Conservation (phyloP, 352 stramenopile species). For the Phytophthora foliorum region DNA sequence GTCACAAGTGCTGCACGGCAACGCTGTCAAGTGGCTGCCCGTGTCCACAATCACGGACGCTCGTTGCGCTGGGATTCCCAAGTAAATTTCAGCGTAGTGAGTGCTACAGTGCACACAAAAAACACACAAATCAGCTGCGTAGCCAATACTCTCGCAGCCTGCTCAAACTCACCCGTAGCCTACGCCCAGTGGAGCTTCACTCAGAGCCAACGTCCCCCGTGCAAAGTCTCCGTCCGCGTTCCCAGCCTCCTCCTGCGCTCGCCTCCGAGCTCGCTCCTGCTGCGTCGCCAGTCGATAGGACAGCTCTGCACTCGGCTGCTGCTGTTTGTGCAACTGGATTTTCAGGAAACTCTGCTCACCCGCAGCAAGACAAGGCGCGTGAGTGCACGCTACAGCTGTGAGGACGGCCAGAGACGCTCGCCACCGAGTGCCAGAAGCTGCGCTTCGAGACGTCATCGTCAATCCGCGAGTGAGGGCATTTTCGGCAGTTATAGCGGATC, state of each 20-base stretch:
- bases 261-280: constrained; percentile 57
- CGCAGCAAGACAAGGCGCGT: not conserved
- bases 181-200: constrained; percentile 72
- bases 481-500: not conserved
- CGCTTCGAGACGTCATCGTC: constrained; percentile 1
- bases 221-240: constrained; percentile 25
- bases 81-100: constrained; percentile 87
- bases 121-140: constrained; percentile 2
- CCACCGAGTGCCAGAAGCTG: constrained; percentile 14
- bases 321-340: constrained; percentile 39
- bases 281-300: constrained; percentile 41
- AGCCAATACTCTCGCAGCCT: not conserved
- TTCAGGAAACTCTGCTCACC: constrained; percentile 30
- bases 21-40: constrained; percentile 81
- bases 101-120: constrained; percentile 55
- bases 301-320: constrained; percentile 18
- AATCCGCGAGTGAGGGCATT: constrained; percentile 10
- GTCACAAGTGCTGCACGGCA: constrained; percentile 76
- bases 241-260: constrained; percentile 32
- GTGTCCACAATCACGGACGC: constrained; percentile 91
- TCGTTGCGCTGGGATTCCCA: constrained; percentile 80
- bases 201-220: constrained; percentile 51
- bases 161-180: constrained; percentile 61
- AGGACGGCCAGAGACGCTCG: constrained; percentile 20
- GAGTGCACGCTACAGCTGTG: constrained; percentile 1